Conservation (phyloP, 371 early-diverging fungal genomes). For the Synchytrium microbalum region DNA sequence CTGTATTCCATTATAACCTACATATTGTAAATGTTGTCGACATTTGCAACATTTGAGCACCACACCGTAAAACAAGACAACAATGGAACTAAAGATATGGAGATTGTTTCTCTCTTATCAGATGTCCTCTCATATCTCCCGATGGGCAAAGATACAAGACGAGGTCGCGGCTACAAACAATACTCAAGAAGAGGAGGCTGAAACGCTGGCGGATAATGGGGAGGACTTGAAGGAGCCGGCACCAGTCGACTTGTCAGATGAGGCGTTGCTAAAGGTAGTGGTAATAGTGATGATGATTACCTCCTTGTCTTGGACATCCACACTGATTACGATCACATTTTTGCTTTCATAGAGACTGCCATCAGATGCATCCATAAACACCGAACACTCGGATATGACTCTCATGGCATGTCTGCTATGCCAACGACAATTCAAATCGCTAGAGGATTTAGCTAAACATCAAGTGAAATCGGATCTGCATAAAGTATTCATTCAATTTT, state of each 20-base stretch:
- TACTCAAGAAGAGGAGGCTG: conserved; percentile 1
- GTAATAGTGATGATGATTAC: neutral
- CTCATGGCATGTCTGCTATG: conserved; percentile 55
- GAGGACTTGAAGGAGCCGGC: neutral
- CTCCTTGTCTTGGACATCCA: neutral
- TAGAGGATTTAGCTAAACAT: conserved; percentile 50
- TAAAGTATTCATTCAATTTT: conserved; percentile 35
- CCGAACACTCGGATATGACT: conserved; percentile 41
- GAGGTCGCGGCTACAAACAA: conserved; percentile 23
- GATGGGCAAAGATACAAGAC: conserved; percentile 42
- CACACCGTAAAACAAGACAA: too few relatives aligned
- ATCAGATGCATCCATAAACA: conserved; percentile 26
- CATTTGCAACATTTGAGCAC: too few relatives aligned
- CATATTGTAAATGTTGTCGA: too few relatives aligned
- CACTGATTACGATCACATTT: too few relatives aligned
- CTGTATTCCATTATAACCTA: too few relatives aligned
- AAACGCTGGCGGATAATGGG: conserved; percentile 10
- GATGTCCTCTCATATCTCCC: conserved; percentile 48
- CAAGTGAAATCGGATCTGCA: conserved; percentile 56
- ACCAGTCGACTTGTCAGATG: conserved; percentile 7
- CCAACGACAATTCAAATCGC: conserved; percentile 56
- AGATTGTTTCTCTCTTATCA: too few relatives aligned
- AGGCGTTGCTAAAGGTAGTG: conserved; percentile 6
- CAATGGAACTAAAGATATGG: too few relatives aligned
- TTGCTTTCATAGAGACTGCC: conserved; percentile 23